A percentile compares a stretch with the other conserved stretches of the same genome.
phyloP scores from a whole-genome alignment of 768 basidiomycete species.

The Tricholomella constricta region DNA sequence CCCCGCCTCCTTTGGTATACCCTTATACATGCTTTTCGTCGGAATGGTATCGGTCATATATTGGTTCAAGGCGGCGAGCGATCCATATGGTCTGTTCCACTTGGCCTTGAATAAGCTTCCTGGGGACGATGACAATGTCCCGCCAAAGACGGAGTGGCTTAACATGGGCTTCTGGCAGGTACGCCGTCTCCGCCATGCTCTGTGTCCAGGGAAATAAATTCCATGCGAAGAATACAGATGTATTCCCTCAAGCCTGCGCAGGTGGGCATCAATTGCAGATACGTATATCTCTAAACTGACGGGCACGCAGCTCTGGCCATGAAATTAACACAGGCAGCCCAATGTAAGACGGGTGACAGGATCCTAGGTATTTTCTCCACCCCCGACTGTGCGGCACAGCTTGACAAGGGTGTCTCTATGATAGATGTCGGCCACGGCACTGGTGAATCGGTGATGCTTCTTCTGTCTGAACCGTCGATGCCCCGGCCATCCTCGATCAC shows the following conservation, averaged over 20 bases:
- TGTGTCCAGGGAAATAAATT: not conserved
- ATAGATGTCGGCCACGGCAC: slow-evolving; percentile 74
- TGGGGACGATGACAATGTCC: slow-evolving; percentile 27
- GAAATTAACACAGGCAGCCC: slow-evolving; percentile 47
- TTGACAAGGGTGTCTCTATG: not conserved
- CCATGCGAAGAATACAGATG: slow-evolving; percentile 39
- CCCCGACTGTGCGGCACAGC: not conserved
- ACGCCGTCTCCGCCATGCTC: slow-evolving; percentile 9
- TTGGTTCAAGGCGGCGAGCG: slow-evolving; percentile 23
- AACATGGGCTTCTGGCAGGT: slow-evolving; percentile 77
- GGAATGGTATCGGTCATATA: slow-evolving; percentile 1
- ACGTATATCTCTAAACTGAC: not conserved
- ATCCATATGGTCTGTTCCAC: slow-evolving; percentile 65
- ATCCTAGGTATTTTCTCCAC: slow-evolving; percentile 48
- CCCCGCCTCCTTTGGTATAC: not conserved
- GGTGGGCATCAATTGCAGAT: slow-evolving; percentile 35
- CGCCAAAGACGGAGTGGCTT: slow-evolving; percentile 64
- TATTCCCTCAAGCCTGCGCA: slow-evolving; percentile 63
- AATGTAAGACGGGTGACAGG: slow-evolving; percentile 40
- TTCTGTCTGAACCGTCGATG: slow-evolving; percentile 46
- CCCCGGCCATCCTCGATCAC: slow-evolving; percentile 49
- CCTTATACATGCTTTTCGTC: slow-evolving; percentile 1
- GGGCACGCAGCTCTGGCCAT: slow-evolving; percentile 44
- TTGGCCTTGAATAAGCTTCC: slow-evolving; percentile 49
- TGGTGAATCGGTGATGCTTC: slow-evolving; percentile 64